Percentiles rank a stretch among this genome's conserved stretches.
phyloP scores from a whole-genome alignment of 2,329 filamentous ascomycete species.

The Scleromitrula shiraiana region DNA sequence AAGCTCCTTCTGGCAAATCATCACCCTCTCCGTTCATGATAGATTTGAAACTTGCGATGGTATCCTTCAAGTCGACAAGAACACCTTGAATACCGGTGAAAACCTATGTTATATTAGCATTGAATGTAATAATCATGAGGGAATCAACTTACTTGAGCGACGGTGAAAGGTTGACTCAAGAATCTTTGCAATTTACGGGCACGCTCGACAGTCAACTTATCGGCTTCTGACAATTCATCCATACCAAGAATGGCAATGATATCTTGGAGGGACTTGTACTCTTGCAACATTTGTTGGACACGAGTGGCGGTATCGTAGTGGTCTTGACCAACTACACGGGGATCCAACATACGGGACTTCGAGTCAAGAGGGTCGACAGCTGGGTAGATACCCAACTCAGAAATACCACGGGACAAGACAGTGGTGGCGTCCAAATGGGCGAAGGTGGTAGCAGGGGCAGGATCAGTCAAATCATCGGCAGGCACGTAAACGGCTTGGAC shows the following conservation, averaged over 20 bases:
- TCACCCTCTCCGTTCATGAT: constrained; percentile 81
- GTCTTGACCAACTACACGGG: constrained; percentile 95
- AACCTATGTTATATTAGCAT: too few relatives aligned
- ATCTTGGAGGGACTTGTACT: constrained; percentile 99
- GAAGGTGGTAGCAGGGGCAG: constrained; percentile 98
- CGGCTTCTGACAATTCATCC: constrained; percentile 98
- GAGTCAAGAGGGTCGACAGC: constrained; percentile 99
- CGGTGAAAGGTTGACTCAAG: constrained; percentile 98
- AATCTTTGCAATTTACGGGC: constrained; percentile 99
- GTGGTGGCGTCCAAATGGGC: constrained; percentile 99
- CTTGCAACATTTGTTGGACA: constrained; percentile 99
- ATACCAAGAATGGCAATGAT: constrained; percentile 99
- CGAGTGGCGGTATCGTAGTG: constrained; percentile 93
- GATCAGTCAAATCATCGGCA: constrained; percentile 99
- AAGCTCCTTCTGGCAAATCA: constrained; percentile 74
- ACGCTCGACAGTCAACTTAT: constrained; percentile 99
- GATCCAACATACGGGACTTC: constrained; percentile 98
- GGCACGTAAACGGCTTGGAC: constrained; percentile 99
- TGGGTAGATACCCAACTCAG: constrained; percentile 99
- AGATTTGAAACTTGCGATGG: constrained; percentile 93
- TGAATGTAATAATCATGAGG: too few relatives aligned
- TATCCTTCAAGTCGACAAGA: constrained; percentile 98
- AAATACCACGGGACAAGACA: constrained; percentile 99
- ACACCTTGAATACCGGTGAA: constrained; percentile 72
- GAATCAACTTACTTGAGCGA: too few relatives aligned